Conservation (phyloP, 805 yeast genomes). For the Ogataea corticis region DNA sequence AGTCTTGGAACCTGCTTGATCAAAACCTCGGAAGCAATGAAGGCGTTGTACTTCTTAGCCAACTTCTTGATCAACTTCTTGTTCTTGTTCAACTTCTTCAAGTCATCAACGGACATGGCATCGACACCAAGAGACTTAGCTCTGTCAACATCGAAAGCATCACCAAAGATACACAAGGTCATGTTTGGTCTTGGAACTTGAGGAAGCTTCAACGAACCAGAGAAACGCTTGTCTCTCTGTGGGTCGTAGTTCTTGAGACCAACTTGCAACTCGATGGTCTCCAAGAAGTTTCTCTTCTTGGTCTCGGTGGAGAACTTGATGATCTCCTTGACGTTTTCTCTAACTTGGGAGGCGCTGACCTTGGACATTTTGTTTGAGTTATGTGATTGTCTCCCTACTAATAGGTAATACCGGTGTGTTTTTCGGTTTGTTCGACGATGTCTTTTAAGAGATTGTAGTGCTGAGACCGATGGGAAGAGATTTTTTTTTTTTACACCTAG, state of each 20-base stretch:
- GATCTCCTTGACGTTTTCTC: slow-evolving; percentile 93
- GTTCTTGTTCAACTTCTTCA: slow-evolving; percentile 99
- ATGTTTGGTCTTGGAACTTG: slow-evolving; percentile 99
- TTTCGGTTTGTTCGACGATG: slow-evolving; percentile 54
- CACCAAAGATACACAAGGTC: slow-evolving; percentile 99
- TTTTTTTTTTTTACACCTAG: background rate
- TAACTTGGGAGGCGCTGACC: slow-evolving; percentile 88
- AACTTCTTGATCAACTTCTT: slow-evolving; percentile 99
- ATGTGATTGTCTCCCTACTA: slow-evolving; percentile 73
- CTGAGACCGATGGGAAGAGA: background rate
- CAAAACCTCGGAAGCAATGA: slow-evolving; percentile 98
- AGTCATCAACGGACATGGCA: slow-evolving; percentile 99
- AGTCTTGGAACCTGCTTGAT: slow-evolving; percentile 99
- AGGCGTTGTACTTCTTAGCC: slow-evolving; percentile 99
- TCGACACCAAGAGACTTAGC: slow-evolving; percentile 99
- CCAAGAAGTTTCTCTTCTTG: slow-evolving; percentile 99
- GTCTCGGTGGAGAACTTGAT: slow-evolving; percentile 87
- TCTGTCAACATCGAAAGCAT: slow-evolving; percentile 99
- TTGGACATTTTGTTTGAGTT: slow-evolving; percentile 53
- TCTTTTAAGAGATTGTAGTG: background rate
- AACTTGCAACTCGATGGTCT: slow-evolving; percentile 99
- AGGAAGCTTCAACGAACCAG: slow-evolving; percentile 98
- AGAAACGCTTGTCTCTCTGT: slow-evolving; percentile 99
- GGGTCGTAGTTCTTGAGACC: slow-evolving; percentile 99
- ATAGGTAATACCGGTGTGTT: slow-evolving; percentile 37